These are phyloP conservation scores for Oidiodendron maius DNA, from an alignment of 495 filamentous ascomycete species.

Conservation along the genomic window DNA sequence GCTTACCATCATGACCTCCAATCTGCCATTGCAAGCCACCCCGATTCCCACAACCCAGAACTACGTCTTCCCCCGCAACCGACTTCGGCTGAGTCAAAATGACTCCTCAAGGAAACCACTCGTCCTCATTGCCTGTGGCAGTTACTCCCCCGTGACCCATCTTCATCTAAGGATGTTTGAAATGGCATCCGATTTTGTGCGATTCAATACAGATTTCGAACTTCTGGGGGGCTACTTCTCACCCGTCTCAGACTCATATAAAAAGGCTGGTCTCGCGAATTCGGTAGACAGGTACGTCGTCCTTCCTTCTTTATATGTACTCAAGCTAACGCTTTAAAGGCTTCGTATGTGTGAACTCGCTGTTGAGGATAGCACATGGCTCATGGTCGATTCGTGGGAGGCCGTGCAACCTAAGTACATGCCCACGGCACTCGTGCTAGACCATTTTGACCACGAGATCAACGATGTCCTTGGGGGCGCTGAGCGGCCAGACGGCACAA, in stretches of 20 bases:
- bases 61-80: slow-evolving; percentile 68
- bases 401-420: slow-evolving; percentile 60
- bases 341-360: slow-evolving; percentile 71
- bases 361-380: slow-evolving; percentile 67
- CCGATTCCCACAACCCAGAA: slow-evolving; percentile 13
- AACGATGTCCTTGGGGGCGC: slow-evolving; percentile 73
- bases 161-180: slow-evolving; percentile 94
- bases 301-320: background rate
- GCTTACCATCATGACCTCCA: slow-evolving; percentile 14
- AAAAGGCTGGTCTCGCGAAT: slow-evolving; percentile 78
- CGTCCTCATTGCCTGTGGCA: slow-evolving; percentile 84
- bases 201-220: slow-evolving; percentile 79
- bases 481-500: slow-evolving; percentile 52
- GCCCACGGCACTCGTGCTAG: slow-evolving; percentile 81
- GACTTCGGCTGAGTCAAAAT: slow-evolving; percentile 62
- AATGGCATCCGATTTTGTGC: slow-evolving; percentile 76
- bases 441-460: slow-evolving; percentile 86
- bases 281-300: slow-evolving; percentile 59
- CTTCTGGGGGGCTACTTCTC: slow-evolving; percentile 79
- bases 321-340: slow-evolving; percentile 15
- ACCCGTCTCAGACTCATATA: slow-evolving; percentile 81
- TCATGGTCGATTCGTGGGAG: slow-evolving; percentile 75
- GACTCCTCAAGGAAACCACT: slow-evolving; percentile 69
- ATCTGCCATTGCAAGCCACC: slow-evolving; percentile 7
- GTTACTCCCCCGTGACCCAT: slow-evolving; percentile 81